phyloP scores from a whole-genome alignment of 2,329 filamentous ascomycete species.

The Pseudogymnoascus sp. region DNA sequence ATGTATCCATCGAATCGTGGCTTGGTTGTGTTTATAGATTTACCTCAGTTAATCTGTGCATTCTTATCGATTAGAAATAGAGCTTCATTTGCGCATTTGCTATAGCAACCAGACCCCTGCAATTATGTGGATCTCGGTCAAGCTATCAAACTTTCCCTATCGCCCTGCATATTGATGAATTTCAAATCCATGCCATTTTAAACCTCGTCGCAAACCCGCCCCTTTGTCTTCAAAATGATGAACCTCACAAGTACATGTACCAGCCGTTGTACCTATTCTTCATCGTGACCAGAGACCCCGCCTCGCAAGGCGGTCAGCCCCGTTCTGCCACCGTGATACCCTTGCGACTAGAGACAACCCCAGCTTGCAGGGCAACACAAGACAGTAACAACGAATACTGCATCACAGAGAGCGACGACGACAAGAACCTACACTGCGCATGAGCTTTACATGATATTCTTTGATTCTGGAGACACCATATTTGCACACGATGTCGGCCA shows the following conservation, averaged over 20 bases:
- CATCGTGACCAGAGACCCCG: conserved; percentile 3
- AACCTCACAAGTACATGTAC: background rate
- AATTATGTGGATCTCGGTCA: conserved; percentile 1
- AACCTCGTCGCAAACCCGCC: conserved; percentile 3
- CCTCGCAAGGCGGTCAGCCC: conserved; percentile 3
- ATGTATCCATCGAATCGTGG: background rate
- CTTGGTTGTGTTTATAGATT: background rate
- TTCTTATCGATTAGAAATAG: background rate
- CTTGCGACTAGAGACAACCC: background rate
- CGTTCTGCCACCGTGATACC: conserved; percentile 1
- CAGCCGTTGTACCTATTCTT: background rate
- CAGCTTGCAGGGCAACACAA: background rate
- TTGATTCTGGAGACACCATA: background rate
- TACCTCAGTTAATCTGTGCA: background rate
- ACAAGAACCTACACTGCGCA: background rate
- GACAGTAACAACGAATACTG: background rate
- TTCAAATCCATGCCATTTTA: conserved; percentile 6
- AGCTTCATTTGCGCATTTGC: conserved; percentile 1
- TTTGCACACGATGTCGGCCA: background rate
- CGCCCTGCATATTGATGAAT: conserved; percentile 7
- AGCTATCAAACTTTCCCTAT: conserved; percentile 8
- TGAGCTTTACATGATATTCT: background rate
- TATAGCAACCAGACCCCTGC: conserved; percentile 6
- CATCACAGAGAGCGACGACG: background rate
- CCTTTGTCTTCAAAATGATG: conserved; percentile 3